Evolutionary conservation across 2,329 filamentous ascomycete genomes (phyloP), one percentile per base, ranked within the genome.

Genomic region (Acarospora socialis): DNA sequence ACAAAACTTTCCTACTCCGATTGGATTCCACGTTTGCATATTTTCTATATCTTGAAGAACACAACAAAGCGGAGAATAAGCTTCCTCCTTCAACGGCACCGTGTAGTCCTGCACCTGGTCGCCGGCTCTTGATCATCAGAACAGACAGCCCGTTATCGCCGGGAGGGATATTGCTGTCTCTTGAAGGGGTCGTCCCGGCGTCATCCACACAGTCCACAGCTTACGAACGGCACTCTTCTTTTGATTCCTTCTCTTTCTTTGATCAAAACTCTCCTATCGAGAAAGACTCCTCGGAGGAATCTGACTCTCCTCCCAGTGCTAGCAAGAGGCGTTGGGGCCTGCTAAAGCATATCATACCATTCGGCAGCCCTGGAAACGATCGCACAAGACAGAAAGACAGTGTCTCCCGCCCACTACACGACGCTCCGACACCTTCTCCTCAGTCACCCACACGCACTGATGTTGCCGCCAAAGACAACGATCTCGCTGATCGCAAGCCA

Each of bases 71-170:
- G 9, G 75, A 79, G 38, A 59, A 68, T 21, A 63, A 59, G 9
- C 49, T 71, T 3, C 67, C 65, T 1, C 77, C 82, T 4, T 84
- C 81, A 1, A 82, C 81, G 2, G 74, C 73, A 4, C 81, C 86
- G n/a, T 84, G 78, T 46, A 77, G 77, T 36, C 86, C 86, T 4
- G 82, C 83, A 2, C 82, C 86, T 2, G 79, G 81, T 28, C 81
- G 87, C 47, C 70, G 81, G 39, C 81, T 94, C 38, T 72, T 92
- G 54, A 93, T 94, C 45, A 79, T 93, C 42, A 76, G 83, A 35
- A 86, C 81, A 41, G 84, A 93, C 51, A 70, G 66, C 41, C 63
- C 66, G 35, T 49, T 68, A 28, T 58, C 64, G 20, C 60, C 65
- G 29, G 55, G 57, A 29, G 57, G 63, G 33, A 57, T 72, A 10